A percentile compares a stretch with the other conserved stretches of the same genome.
Evolutionary conservation across 306 rosid species (phyloP).

Genomic region (Vigna radiata): DNA sequence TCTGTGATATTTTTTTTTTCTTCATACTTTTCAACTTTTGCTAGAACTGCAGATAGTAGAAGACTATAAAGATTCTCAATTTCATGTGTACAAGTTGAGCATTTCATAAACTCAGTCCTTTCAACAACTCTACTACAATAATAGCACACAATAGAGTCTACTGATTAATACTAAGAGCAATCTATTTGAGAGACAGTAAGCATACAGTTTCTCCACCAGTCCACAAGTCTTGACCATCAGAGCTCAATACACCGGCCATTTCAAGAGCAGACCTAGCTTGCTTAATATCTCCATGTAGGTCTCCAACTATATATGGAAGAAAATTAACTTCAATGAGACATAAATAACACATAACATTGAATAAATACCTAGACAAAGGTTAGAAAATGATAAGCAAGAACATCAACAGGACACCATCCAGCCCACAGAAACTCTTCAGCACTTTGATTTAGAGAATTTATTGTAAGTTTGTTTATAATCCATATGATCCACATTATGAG

Average conservation of each 20-base stretch:
- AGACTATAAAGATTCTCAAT: background rate
- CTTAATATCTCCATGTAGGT: conserved; percentile 92
- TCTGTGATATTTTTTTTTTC: background rate
- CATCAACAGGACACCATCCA: conserved; percentile 13
- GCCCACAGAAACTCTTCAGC: conserved; percentile 32
- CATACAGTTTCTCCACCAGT: conserved; percentile 87
- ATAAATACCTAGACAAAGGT: conserved; percentile 16
- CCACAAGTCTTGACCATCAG: conserved; percentile 80
- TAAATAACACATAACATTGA: background rate
- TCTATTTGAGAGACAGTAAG: conserved; percentile 5
- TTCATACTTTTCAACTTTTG: background rate
- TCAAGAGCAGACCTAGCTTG: conserved; percentile 86
- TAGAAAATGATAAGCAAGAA: conserved; percentile 21
- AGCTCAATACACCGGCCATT: conserved; percentile 90
- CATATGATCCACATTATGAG: background rate
- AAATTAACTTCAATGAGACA: conserved; percentile 34
- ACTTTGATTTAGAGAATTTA: conserved; percentile 32
- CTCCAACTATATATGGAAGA: conserved; percentile 77
- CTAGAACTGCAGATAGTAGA: background rate
- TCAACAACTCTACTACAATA: conserved; percentile 3
- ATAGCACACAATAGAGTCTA: background rate
- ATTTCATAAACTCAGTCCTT: conserved; percentile 16
- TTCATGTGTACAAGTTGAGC: conserved; percentile 26
- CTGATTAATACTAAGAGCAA: conserved; percentile 8
- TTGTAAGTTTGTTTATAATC: too few relatives aligned